These are phyloP conservation scores for Solanum habrochaites DNA, from an alignment of 257 asterid genomes.

Conservation along the genomic window DNA sequence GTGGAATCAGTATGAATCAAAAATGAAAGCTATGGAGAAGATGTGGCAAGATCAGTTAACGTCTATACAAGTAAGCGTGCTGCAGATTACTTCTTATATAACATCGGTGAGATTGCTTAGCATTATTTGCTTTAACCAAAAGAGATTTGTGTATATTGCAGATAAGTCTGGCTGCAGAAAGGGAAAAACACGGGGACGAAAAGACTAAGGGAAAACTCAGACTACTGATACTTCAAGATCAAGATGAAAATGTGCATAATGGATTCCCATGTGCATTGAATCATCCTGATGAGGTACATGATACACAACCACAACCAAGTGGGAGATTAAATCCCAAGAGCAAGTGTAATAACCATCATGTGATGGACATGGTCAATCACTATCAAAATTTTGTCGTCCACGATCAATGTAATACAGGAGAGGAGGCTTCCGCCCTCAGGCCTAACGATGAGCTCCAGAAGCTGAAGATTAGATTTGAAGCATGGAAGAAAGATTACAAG, in stretches of 20 bases:
- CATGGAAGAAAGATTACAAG: constrained; percentile 60
- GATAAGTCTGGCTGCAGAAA: neutral
- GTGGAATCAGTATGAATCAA: constrained; percentile 39
- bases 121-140: neutral
- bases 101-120: neutral
- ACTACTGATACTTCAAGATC: neutral
- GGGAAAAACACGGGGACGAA: neutral
- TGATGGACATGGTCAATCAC: neutral
- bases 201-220: neutral
- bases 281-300: neutral
- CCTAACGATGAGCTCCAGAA: constrained; percentile 26
- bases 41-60: constrained; percentile 73
- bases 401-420: neutral
- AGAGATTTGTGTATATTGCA: neutral
- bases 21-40: constrained; percentile 53
- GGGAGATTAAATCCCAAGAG: neutral
- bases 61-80: constrained; percentile 46
- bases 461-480: constrained; percentile 36
- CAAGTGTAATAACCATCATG: neutral
- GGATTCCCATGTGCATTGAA: neutral
- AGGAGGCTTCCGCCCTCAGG: neutral
- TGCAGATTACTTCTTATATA: neutral
- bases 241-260: neutral
- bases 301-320: neutral
- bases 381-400: neutral